phyloP scores from a whole-genome alignment of 169 alveolate species.

The Eimeria maxima region DNA sequence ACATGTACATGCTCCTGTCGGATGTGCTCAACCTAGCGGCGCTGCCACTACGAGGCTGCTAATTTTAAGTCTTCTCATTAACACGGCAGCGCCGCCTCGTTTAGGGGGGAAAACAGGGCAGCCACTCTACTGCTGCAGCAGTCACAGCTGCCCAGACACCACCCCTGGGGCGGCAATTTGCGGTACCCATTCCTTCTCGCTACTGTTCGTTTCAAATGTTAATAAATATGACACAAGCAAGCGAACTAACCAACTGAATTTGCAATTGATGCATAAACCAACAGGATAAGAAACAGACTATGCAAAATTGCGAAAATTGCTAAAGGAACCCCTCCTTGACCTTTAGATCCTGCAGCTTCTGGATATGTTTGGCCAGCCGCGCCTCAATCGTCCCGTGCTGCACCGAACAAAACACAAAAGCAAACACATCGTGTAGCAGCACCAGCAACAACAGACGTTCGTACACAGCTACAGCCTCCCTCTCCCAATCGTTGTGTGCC shows the following conservation, averaged over 20 bases:
- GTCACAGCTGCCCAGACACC: background rate
- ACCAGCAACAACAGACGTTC: background rate
- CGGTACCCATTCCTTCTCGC: background rate
- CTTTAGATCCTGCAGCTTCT: constrained; percentile 17
- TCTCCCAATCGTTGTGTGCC: no score
- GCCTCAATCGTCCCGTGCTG: constrained; percentile 73
- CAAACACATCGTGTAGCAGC: background rate
- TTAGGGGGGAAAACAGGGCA: background rate
- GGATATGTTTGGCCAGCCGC: background rate
- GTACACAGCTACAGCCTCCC: no score
- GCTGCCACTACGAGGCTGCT: background rate
- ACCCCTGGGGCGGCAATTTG: background rate
- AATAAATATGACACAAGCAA: background rate
- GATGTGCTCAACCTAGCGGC: background rate
- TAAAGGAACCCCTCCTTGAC: constrained; percentile 4
- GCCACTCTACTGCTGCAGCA: background rate
- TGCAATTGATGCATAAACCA: background rate
- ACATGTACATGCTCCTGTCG: background rate
- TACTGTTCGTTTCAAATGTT: background rate
- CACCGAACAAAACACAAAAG: background rate
- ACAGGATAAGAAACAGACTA: background rate
- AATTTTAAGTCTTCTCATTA: no score
- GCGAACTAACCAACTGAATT: background rate
- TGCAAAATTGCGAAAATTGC: background rate
- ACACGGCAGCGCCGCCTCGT: background rate